A percentile compares a stretch with the other conserved stretches of the same genome.
These are phyloP conservation scores for Phaffomyces opuntiae DNA, from an alignment of 805 yeast genomes.

Conservation along the genomic window DNA sequence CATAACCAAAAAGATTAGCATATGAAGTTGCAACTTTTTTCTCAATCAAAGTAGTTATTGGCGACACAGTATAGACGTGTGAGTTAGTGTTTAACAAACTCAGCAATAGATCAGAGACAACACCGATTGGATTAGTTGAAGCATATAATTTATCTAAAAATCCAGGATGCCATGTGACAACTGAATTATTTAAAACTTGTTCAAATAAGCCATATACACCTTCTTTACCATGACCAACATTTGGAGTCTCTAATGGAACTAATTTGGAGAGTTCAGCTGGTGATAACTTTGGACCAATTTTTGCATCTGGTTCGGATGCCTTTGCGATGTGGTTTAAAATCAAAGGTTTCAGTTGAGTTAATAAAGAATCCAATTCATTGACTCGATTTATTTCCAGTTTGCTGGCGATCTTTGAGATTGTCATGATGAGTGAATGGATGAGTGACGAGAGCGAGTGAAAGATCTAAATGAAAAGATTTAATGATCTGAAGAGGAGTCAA, in stretches of 20 bases:
- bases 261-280: constrained; percentile 40
- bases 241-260: constrained; percentile 30
- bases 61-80: constrained; percentile 81
- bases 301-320: constrained; percentile 35
- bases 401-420: constrained; percentile 20
- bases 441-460: neutral
- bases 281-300: constrained; percentile 44
- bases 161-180: constrained; percentile 84
- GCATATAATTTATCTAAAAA: constrained; percentile 81
- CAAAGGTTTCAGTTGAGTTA: constrained; percentile 43
- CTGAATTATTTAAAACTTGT: constrained; percentile 54
- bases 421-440: neutral
- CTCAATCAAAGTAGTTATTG: constrained; percentile 70
- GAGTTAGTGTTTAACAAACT: constrained; percentile 74
- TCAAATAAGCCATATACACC: constrained; percentile 47
- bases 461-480: neutral
- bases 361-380: constrained; percentile 47
- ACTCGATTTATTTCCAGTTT: constrained; percentile 44
- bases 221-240: constrained; percentile 32
- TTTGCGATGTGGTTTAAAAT: constrained; percentile 48
- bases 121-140: constrained; percentile 79
- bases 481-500: no score
- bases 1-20: constrained; percentile 59
- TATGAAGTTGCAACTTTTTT: constrained; percentile 60
- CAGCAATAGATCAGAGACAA: constrained; percentile 61